Conservation (phyloP, 2,329 filamentous ascomycete species). For the Penicillium sp. region DNA sequence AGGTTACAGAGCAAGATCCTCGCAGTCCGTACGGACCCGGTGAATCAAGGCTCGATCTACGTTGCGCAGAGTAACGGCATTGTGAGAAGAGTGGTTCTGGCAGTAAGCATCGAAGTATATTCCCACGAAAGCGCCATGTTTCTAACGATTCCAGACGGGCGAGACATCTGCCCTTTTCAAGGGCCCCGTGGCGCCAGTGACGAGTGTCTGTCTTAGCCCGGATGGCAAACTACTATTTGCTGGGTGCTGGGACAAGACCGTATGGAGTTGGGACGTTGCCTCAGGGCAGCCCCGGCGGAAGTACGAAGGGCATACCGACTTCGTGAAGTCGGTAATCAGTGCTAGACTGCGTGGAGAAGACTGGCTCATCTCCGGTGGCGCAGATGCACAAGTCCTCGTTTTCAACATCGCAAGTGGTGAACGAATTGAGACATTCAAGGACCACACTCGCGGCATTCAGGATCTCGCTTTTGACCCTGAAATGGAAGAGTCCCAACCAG, state of each 20-base stretch:
- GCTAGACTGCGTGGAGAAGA: constrained; percentile 57
- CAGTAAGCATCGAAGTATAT: constrained; percentile 55
- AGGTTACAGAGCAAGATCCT: constrained; percentile 80
- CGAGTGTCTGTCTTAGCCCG: constrained; percentile 63
- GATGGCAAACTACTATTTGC: constrained; percentile 64
- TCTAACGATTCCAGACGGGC: constrained; percentile 36
- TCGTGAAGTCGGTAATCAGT: constrained; percentile 75
- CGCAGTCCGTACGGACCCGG: constrained; percentile 64
- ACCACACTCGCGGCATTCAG: constrained; percentile 72
- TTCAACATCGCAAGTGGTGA: constrained; percentile 69
- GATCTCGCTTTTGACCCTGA: constrained; percentile 69
- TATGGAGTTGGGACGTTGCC: constrained; percentile 76
- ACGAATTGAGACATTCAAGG: constrained; percentile 70
- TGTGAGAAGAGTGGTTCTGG: constrained; percentile 66
- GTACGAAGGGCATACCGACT: constrained; percentile 77
- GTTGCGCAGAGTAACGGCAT: constrained; percentile 83
- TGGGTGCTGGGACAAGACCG: constrained; percentile 88
- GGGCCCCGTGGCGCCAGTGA: constrained; percentile 74
- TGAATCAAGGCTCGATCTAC: constrained; percentile 59
- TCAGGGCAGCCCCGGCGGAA: constrained; percentile 52
- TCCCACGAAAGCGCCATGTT: constrained; percentile 1
- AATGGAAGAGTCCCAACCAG: constrained; percentile 37
- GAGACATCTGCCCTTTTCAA: constrained; percentile 53
- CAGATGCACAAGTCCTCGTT: constrained; percentile 74
- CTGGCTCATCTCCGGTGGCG: constrained; percentile 66